Evolutionary conservation across 805 yeast species (phyloP).

Genomic region (Lachancea fermentati): DNA sequence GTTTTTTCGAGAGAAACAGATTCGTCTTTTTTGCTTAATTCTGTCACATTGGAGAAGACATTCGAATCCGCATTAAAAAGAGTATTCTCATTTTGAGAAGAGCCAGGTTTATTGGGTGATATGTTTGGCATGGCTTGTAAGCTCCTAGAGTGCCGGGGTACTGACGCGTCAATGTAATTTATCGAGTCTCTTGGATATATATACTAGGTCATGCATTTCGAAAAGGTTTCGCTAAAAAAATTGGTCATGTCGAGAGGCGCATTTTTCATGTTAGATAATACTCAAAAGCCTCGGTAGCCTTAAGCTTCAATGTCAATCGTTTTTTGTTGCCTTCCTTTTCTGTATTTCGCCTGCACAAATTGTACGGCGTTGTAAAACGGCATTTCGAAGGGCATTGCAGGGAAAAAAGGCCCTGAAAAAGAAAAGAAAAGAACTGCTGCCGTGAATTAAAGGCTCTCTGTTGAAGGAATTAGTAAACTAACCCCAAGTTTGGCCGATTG

Average conservation of each 20-base stretch:
- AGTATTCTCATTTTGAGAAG: not conserved
- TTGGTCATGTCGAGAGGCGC: no score
- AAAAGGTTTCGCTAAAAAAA: no score
- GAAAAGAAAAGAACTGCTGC: not conserved
- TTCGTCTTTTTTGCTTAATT: not conserved
- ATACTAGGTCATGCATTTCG: no score
- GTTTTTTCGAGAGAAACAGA: constrained; percentile 1
- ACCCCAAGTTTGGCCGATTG: no score
- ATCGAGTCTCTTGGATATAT: no score
- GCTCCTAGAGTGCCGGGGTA: no score
- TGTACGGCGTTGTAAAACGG: not conserved
- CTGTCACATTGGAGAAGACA: not conserved
- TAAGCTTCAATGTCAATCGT: not conserved
- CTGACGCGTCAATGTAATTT: no score
- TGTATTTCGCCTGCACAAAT: no score
- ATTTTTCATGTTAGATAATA: no score
- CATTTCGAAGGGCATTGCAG: not conserved
- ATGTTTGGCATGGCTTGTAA: not conserved
- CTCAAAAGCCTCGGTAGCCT: not conserved
- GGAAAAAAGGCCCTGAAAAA: not conserved
- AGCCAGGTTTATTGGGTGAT: not conserved
- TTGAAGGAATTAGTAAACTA: no score
- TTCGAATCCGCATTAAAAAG: not conserved
- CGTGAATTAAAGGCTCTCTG: not conserved
- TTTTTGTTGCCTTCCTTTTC: not conserved